Base-by-base conservation (phyloP, 192 early-diverging fungal species). In the Linnemannia exigua region DNA sequence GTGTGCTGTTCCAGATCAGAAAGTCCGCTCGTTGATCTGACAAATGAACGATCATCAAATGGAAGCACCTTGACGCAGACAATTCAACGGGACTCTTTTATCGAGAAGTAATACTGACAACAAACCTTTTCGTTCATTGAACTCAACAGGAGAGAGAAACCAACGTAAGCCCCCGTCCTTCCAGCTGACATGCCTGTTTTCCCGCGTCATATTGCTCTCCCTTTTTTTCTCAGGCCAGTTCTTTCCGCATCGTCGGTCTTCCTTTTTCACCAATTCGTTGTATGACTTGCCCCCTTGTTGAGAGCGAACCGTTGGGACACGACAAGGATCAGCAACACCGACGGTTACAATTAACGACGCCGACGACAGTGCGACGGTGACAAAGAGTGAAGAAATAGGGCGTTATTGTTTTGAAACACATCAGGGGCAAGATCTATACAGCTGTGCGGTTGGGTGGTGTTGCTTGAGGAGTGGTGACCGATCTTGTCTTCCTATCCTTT, bases 61-160 rank as follows among this genome's bases (percentile, higher is more conserved):
- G 41, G 9, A 44, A 44, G 9, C 41, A 44, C 41, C n/a, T n/a
- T n/a, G n/a, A 44, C 41, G 41, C 41, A 44, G 5, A 44, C 41
- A 44, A 44, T 9, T 44, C 41, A 3, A 44, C 41, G 9, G 41
- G 41, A 44, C 41, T 6, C 41, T 44, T 44, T n/a, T n/a, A n/a
- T n/a, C n/a, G n/a, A 44, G 41, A 44, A 44, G 9, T 9, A 9
- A 44, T 44, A 44, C 41, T 44, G 9, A n/a, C n/a, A n/a, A n/a
- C n/a, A 44, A 44, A n/a, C 20, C 46, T 28, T 11, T 28, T 16
- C 46, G 41, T 5, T 46, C 14, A 14, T 71, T 36, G 5, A 20
- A 71, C 48, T 5, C 14, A 37, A 41, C 71, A 71, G 77, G 67
- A 54, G 25, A 72, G 70, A 46, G 41, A 79, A 20, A 72, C 48